Evolutionary conservation across 129 eudicot species (phyloP).

Genomic region (Rutidosis leptorrhynchoides): DNA sequence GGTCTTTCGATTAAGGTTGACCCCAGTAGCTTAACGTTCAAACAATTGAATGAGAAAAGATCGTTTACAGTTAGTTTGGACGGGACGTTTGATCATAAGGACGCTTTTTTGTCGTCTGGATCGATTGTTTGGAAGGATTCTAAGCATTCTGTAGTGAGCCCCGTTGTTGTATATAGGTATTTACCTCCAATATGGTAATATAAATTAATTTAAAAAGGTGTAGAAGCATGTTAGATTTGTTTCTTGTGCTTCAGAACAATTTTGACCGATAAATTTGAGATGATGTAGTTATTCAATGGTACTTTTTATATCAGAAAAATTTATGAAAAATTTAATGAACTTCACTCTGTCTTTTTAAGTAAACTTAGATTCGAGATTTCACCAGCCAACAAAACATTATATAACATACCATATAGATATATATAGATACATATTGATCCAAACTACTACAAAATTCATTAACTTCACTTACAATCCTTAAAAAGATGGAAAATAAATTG

Average conservation of each 20-base stretch:
- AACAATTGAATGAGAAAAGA: constrained; percentile 32
- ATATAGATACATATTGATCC: background rate
- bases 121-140: constrained; percentile 52
- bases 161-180: constrained; percentile 62
- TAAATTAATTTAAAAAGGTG: background rate
- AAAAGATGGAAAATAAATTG: background rate
- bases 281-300: background rate
- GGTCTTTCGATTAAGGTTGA: constrained; percentile 49
- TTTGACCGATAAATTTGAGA: constrained; percentile 10
- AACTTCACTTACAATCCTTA: constrained; percentile 7
- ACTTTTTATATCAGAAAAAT: background rate
- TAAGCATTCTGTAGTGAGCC: constrained; percentile 56
- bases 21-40: constrained; percentile 44
- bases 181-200: constrained; percentile 23
- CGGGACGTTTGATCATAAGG: constrained; percentile 39
- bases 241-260: background rate
- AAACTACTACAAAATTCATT: constrained; percentile 3
- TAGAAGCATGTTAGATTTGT: background rate
- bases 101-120: constrained; percentile 32
- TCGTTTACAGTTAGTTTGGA: constrained; percentile 45
- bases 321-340: background rate
- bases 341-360: background rate
- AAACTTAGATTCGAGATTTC: background rate
- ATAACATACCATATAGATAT: too few species aligned
- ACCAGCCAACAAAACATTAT: background rate